These are phyloP conservation scores for Kurtzmaniella fragi DNA, from an alignment of 805 yeast genomes.

Conservation along the genomic window DNA sequence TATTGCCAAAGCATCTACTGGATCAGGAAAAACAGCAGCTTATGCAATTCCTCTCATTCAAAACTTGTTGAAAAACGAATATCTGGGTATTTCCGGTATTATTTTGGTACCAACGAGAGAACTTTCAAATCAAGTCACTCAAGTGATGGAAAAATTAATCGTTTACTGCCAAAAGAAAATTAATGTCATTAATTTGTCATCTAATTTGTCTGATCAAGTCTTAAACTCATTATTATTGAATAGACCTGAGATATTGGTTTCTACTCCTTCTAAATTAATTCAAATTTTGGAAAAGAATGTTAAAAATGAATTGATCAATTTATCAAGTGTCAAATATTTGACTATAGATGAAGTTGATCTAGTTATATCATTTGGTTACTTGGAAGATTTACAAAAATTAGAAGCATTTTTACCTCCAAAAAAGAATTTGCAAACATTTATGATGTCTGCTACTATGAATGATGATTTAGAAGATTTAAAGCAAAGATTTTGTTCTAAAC, in stretches of 20 bases:
- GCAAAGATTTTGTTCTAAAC: slow-evolving; percentile 70
- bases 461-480: slow-evolving; percentile 81
- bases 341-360: slow-evolving; percentile 96
- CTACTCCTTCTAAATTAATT: slow-evolving; percentile 82
- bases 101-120: slow-evolving; percentile 92
- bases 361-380: slow-evolving; percentile 83
- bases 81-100: slow-evolving; percentile 47
- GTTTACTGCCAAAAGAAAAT: slow-evolving; percentile 67
- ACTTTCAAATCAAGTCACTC: slow-evolving; percentile 76
- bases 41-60: slow-evolving; percentile 85
- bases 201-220: slow-evolving; percentile 64
- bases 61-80: slow-evolving; percentile 49
- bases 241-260: slow-evolving; percentile 73
- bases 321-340: slow-evolving; percentile 57
- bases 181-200: slow-evolving; percentile 61
- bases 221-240: slow-evolving; percentile 64
- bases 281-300: slow-evolving; percentile 44
- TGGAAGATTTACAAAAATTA: slow-evolving; percentile 72
- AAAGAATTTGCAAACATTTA: slow-evolving; percentile 76
- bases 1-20: slow-evolving; percentile 91
- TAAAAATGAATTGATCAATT: slow-evolving; percentile 39
- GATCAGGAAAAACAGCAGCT: slow-evolving; percentile 94
- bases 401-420: slow-evolving; percentile 62
- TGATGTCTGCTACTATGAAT: slow-evolving; percentile 94
- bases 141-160: slow-evolving; percentile 63